Percentiles rank a stretch among this genome's conserved stretches.
Evolutionary conservation across 2,329 filamentous ascomycete species (phyloP).

Genomic region (Stagonosporopsis chrysanthemi): DNA sequence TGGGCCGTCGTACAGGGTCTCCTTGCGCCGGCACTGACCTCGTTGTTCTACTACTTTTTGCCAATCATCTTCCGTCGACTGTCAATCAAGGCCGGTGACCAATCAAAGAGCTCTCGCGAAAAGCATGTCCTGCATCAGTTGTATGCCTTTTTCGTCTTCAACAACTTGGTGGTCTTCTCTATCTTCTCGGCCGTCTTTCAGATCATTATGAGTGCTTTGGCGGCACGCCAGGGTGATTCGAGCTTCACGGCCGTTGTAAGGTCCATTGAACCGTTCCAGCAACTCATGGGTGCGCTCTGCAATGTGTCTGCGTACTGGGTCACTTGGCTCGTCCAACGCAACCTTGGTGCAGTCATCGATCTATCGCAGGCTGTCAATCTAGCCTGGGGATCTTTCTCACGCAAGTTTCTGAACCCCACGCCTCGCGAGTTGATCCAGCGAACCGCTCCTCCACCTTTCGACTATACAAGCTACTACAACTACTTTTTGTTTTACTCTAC

Average conservation of each 20-base stretch:
- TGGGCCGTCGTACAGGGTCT: constrained; percentile 96
- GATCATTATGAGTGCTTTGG: constrained; percentile 58
- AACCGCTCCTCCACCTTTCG: constrained; percentile 89
- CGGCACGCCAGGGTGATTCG: constrained; percentile 61
- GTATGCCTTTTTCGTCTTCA: constrained; percentile 96
- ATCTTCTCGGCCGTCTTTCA: constrained; percentile 84
- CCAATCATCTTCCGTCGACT: constrained; percentile 91
- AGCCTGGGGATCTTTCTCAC: constrained; percentile 81
- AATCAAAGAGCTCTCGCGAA: constrained; percentile 91
- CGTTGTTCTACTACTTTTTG: constrained; percentile 83
- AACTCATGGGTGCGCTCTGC: constrained; percentile 78
- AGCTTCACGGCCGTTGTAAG: constrained; percentile 70
- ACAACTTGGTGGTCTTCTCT: constrained; percentile 94
- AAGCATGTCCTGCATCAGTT: constrained; percentile 89
- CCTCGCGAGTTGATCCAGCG: constrained; percentile 90
- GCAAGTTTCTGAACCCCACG: constrained; percentile 85
- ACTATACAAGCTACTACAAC: constrained; percentile 97
- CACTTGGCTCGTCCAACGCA: constrained; percentile 77
- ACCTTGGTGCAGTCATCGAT: constrained; percentile 91
- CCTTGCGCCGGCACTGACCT: constrained; percentile 84
- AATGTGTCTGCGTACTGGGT: constrained; percentile 91
- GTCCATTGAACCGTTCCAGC: constrained; percentile 67
- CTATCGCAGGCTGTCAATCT: constrained; percentile 87
- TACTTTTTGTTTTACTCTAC: constrained; percentile 96
- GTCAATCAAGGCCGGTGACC: constrained; percentile 82